These are phyloP conservation scores for Kwoniella europaea DNA, from an alignment of 768 basidiomycete genomes.

Conservation along the genomic window DNA sequence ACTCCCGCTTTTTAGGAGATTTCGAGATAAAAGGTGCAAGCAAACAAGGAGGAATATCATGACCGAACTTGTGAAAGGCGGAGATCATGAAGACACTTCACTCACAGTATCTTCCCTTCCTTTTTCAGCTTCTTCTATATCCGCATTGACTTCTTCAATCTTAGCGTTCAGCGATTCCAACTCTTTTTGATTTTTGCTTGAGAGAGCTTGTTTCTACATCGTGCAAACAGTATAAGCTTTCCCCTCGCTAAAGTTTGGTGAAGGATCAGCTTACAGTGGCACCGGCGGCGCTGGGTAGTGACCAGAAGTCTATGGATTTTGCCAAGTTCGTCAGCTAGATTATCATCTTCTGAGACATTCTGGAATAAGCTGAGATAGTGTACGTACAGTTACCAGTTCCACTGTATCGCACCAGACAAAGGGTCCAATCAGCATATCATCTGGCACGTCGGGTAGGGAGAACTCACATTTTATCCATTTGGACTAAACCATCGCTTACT, in stretches of 20 bases:
- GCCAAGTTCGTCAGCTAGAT: neutral
- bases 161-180: conserved; percentile 41
- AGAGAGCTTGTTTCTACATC: conserved; percentile 47
- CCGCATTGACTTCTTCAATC: conserved; percentile 57
- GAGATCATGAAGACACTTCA: conserved; percentile 57
- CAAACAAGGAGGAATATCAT: no score
- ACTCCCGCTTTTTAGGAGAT: no score
- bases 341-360: no score
- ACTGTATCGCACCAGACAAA: conserved; percentile 8
- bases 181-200: conserved; percentile 50
- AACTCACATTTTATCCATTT: conserved; percentile 77
- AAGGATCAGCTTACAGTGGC: conserved; percentile 65
- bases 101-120: conserved; percentile 59
- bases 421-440: no score
- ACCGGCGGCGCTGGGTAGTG: conserved; percentile 87
- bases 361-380: neutral
- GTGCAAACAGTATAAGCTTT: conserved; percentile 1
- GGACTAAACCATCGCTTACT: conserved; percentile 83
- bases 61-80: no score
- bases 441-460: neutral
- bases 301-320: conserved; percentile 78
- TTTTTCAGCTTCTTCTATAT: conserved; percentile 67
- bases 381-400: conserved; percentile 88
- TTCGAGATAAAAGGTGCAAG: no score
- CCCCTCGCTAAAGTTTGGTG: neutral